These are phyloP conservation scores for Eucalyptus sp. DNA, from an alignment of 345 rosid genomes.

Conservation along the genomic window DNA sequence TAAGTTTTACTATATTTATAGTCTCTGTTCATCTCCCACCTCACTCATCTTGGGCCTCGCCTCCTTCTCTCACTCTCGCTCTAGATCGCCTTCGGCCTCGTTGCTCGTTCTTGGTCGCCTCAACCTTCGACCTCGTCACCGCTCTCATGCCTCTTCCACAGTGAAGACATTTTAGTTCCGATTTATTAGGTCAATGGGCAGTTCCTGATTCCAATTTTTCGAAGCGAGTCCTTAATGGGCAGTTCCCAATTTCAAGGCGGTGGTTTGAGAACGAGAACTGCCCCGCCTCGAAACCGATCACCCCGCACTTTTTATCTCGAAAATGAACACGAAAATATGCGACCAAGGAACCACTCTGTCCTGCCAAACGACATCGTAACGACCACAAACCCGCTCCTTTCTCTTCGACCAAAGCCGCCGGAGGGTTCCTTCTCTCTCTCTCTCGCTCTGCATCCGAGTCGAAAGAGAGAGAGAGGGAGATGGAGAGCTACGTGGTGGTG, in stretches of 20 bases:
- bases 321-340: neutral
- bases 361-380: neutral
- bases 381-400: neutral
- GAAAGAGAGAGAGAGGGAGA: constrained; percentile 15
- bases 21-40: too few species aligned
- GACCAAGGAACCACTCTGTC: neutral
- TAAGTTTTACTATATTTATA: too few species aligned
- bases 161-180: rapidly evolving
- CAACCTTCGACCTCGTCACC: rapidly evolving
- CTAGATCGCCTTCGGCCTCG: too few species aligned
- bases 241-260: rapidly evolving
- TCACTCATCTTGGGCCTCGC: too few species aligned
- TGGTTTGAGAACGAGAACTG: too few species aligned
- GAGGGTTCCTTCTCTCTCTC: neutral
- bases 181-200: rapidly evolving
- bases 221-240: rapidly evolving
- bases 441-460: neutral
- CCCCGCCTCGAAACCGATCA: too few species aligned
- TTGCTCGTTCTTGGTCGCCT: too few species aligned
- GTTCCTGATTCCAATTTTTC: rapidly evolving
- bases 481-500: constrained; percentile 79
- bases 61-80: too few species aligned
- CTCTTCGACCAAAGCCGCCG: neutral
- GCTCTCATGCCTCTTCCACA: too few species aligned
- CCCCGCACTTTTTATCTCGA: too few species aligned